Percentiles rank a stretch among this genome's conserved stretches.
Conservation (phyloP, 2,329 filamentous ascomycete genomes). For the Boeremia exigua region DNA sequence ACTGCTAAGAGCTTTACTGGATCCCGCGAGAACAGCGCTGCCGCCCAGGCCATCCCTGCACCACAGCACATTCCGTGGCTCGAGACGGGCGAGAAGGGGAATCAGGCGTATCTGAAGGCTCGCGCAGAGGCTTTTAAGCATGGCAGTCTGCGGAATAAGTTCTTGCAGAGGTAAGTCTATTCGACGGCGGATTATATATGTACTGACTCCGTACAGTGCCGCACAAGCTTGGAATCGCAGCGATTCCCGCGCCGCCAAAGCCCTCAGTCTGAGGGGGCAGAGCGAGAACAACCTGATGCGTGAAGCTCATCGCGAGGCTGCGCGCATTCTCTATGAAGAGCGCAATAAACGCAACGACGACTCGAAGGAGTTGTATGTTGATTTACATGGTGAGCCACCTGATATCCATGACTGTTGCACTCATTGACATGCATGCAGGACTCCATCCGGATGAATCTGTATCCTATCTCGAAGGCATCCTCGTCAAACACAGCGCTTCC, state of each 20-base stretch:
- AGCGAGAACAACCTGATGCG: slow-evolving; percentile 98
- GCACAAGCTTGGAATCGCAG: slow-evolving; percentile 99
- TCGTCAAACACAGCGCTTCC: slow-evolving; percentile 79
- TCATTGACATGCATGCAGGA: slow-evolving; percentile 50
- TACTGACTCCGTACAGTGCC: slow-evolving; percentile 64
- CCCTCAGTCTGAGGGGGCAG: slow-evolving; percentile 89
- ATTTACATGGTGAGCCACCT: slow-evolving; percentile 71
- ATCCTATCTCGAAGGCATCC: slow-evolving; percentile 86
- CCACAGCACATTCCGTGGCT: slow-evolving; percentile 96
- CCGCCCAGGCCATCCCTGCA: slow-evolving; percentile 81
- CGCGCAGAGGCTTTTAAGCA: slow-evolving; percentile 97
- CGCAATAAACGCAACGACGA: slow-evolving; percentile 74
- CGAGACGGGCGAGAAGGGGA: slow-evolving; percentile 88
- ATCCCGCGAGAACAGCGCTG: slow-evolving; percentile 76
- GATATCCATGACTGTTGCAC: no score
- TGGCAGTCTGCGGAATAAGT: slow-evolving; percentile 94
- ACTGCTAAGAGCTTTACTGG: slow-evolving; percentile 71
- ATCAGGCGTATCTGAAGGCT: slow-evolving; percentile 93
- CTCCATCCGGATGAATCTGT: slow-evolving; percentile 98
- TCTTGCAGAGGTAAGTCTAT: slow-evolving; percentile 78
- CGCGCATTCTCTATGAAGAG: slow-evolving; percentile 88
- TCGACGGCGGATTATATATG: not conserved
- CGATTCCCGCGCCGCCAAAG: slow-evolving; percentile 93
- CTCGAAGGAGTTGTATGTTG: slow-evolving; percentile 82
- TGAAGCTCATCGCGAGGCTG: slow-evolving; percentile 93